Conservation (phyloP, 2,329 filamentous ascomycete genomes). For the Raffaelea ambrosiae region DNA sequence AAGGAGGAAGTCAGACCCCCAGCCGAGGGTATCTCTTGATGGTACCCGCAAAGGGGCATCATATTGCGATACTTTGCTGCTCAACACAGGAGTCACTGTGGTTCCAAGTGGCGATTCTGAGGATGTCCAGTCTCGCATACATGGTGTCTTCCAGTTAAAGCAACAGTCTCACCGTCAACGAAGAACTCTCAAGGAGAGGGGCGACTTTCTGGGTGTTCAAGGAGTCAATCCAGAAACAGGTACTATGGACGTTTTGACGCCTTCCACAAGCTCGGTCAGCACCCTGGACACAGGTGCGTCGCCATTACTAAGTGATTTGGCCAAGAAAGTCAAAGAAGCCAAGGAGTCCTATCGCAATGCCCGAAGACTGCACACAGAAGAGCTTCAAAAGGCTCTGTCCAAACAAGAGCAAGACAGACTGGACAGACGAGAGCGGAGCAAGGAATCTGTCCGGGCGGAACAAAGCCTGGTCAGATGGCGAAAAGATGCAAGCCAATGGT, state of each 20-base stretch:
- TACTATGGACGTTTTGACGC: constrained; percentile 40
- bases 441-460: constrained; percentile 25
- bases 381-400: constrained; percentile 13
- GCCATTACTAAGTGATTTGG: constrained; percentile 20
- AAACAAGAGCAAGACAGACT: constrained; percentile 29
- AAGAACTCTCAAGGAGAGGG: constrained; percentile 40
- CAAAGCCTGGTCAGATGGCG: constrained; percentile 33
- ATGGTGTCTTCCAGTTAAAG: constrained; percentile 21
- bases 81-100: background rate
- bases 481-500: constrained; percentile 39
- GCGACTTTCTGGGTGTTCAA: constrained; percentile 51
- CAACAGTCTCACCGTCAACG: constrained; percentile 30
- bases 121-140: constrained; percentile 5
- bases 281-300: constrained; percentile 11
- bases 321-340: constrained; percentile 24
- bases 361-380: constrained; percentile 34
- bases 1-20: background rate
- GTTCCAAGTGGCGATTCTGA: background rate
- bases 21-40: background rate
- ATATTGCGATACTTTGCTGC: background rate
- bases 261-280: constrained; percentile 37
- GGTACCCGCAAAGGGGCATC: background rate
- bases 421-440: constrained; percentile 32
- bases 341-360: constrained; percentile 27
- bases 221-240: constrained; percentile 51